Evolutionary conservation across 179 eudicot species (phyloP).

Genomic region (Sideroxylon spinosum): DNA sequence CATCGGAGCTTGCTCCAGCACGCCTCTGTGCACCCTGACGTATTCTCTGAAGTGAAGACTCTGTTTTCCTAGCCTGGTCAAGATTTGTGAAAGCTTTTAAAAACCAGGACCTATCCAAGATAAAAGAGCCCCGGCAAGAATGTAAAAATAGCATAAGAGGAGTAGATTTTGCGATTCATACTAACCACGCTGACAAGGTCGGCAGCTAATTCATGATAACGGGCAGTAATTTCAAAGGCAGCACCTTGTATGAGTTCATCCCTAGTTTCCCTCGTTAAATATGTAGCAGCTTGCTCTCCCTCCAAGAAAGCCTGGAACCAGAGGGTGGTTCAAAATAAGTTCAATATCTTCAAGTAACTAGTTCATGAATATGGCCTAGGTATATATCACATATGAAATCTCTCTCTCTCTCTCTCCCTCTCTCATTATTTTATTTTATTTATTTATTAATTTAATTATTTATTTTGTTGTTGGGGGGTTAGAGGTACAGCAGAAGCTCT

Average conservation of each 20-base stretch:
- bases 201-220: constrained; percentile 62
- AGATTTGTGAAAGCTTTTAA: constrained; percentile 9
- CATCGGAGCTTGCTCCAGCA: constrained; percentile 80
- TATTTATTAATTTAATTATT: no score
- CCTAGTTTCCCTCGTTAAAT: constrained; percentile 50
- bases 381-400: no score
- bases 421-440: no score
- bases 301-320: constrained; percentile 62
- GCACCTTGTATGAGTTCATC: constrained; percentile 55
- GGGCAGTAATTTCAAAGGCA: constrained; percentile 64
- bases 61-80: constrained; percentile 72
- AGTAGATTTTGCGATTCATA: constrained; percentile 12
- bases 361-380: background rate
- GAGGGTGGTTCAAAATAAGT: background rate
- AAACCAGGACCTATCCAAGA: background rate
- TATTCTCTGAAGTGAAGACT: constrained; percentile 67
- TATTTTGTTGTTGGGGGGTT: no score
- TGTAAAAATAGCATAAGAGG: background rate
- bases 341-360: background rate
- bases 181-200: constrained; percentile 75
- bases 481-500: background rate
- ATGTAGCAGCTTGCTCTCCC: constrained; percentile 62
- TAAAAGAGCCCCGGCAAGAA: background rate
- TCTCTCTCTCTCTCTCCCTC: no score
- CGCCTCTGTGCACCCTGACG: constrained; percentile 88